Percentiles rank a stretch among this genome's conserved stretches.
Evolutionary conservation across 768 basidiomycete species (phyloP).

Genomic region (Multifurca ochricompacta): DNA sequence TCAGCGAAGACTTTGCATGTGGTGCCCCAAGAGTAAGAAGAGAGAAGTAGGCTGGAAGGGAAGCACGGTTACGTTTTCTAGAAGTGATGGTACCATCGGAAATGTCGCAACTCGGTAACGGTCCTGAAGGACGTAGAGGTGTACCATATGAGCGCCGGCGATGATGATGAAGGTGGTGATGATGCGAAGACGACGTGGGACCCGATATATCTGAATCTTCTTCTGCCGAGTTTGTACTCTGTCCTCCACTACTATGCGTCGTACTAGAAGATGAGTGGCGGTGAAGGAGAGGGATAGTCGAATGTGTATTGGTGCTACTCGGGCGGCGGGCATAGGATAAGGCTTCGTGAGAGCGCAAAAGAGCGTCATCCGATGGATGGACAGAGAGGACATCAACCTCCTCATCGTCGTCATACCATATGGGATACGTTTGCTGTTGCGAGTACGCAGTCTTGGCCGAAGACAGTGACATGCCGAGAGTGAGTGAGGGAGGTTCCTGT

Average conservation of each 20-base stretch:
- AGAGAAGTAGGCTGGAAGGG: constrained; percentile 25
- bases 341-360: constrained; percentile 1
- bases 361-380: constrained; percentile 1
- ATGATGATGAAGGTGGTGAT: too few species aligned
- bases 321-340: constrained; percentile 22
- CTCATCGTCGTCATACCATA: constrained; percentile 21
- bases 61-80: constrained; percentile 17
- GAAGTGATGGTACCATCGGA: constrained; percentile 13
- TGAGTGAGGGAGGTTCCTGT: constrained; percentile 11
- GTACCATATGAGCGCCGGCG: constrained; percentile 12
- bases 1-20: constrained; percentile 8
- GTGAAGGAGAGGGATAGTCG: constrained; percentile 21
- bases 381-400: constrained; percentile 4
- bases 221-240: constrained; percentile 12
- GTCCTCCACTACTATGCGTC: constrained; percentile 5
- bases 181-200: constrained; percentile 7
- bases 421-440: constrained; percentile 2
- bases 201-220: constrained; percentile 11
- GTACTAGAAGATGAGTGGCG: constrained; percentile 16
- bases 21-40: constrained; percentile 20
- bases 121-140: constrained; percentile 1
- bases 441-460: constrained; percentile 15
- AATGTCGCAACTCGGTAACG: not conserved
- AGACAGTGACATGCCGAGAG: constrained; percentile 13
- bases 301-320: constrained; percentile 21